phyloP scores from a whole-genome alignment of 169 alveolate species.

The Amoebophrya sp. region DNA sequence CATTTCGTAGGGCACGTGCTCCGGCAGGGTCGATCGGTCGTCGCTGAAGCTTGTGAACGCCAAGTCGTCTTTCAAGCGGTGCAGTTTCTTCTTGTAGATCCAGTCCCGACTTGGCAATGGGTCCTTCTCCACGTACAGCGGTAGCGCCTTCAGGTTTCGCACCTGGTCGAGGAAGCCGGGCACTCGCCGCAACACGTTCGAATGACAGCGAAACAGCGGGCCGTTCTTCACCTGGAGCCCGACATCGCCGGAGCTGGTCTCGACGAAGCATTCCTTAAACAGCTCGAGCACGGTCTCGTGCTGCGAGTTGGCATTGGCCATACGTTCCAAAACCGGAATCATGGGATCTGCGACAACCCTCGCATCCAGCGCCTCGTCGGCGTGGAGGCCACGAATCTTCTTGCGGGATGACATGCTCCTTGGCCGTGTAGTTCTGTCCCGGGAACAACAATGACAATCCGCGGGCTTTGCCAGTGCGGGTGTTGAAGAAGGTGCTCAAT shows the following conservation, averaged over 20 bases:
- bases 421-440: not conserved
- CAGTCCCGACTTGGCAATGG: not conserved
- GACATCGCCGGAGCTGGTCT: not conserved
- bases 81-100: not conserved
- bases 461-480: not conserved
- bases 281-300: not conserved
- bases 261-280: not conserved
- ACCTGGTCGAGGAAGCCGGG: not conserved
- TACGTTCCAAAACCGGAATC: not conserved
- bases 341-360: not conserved
- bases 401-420: too few relatives aligned
- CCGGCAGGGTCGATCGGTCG: not conserved
- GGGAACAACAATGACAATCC: not conserved
- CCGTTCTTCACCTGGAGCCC: not conserved
- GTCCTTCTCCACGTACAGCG: not conserved
- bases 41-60: not conserved
- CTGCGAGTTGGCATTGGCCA: not conserved
- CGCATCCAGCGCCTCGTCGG: not conserved
- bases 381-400: too few relatives aligned
- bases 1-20: not conserved
- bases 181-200: not conserved
- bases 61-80: not conserved
- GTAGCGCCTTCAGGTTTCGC: not conserved
- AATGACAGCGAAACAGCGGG: not conserved
- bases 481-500: not conserved